These are phyloP conservation scores for Aspergillus taichungensis DNA, from an alignment of 495 filamentous ascomycete genomes.

Conservation along the genomic window DNA sequence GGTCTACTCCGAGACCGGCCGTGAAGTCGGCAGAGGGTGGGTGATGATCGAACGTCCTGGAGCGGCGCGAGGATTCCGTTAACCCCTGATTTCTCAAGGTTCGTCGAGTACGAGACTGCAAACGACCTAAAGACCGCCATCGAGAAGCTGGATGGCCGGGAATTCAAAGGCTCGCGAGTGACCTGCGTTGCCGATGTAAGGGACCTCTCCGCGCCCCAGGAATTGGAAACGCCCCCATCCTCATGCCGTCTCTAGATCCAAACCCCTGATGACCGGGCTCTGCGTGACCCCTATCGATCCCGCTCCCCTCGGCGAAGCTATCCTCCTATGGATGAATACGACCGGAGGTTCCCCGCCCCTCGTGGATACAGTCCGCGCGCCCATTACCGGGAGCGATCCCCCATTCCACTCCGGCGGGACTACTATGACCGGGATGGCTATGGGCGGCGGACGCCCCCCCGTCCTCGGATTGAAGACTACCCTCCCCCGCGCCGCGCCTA, in stretches of 20 bases:
- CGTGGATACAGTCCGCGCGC: conserved; percentile 77
- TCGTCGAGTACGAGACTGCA: conserved; percentile 94
- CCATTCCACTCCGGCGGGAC: conserved; percentile 65
- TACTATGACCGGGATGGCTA: conserved; percentile 76
- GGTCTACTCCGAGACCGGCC: conserved; percentile 93
- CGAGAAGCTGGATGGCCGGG: conserved; percentile 81
- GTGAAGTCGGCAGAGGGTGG: conserved; percentile 90
- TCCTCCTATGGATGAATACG: conserved; percentile 61
- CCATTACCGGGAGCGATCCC: conserved; percentile 79
- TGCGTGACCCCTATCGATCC: conserved; percentile 63
- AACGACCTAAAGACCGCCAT: conserved; percentile 83
- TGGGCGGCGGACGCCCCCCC: conserved; percentile 58
- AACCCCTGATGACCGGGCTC: conserved; percentile 53
- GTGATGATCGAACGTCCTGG: conserved; percentile 23
- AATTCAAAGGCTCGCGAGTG: conserved; percentile 83
- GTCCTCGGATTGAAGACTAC: conserved; percentile 66
- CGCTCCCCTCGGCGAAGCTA: conserved; percentile 67
- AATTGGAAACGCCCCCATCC: conserved; percentile 17
- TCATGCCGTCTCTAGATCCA: conserved; percentile 44
- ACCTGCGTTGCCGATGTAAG: conserved; percentile 80
- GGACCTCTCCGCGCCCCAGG: conserved; percentile 11
- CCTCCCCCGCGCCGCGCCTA: conserved; percentile 48
- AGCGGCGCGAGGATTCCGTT: conserved; percentile 12
- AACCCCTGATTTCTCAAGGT: conserved; percentile 47
- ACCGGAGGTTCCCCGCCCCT: conserved; percentile 65